Percentiles rank a stretch among this genome's conserved stretches.
Evolutionary conservation across 2,329 filamentous ascomycete species (phyloP).

Genomic region (Chalaropsis thielavioides): DNA sequence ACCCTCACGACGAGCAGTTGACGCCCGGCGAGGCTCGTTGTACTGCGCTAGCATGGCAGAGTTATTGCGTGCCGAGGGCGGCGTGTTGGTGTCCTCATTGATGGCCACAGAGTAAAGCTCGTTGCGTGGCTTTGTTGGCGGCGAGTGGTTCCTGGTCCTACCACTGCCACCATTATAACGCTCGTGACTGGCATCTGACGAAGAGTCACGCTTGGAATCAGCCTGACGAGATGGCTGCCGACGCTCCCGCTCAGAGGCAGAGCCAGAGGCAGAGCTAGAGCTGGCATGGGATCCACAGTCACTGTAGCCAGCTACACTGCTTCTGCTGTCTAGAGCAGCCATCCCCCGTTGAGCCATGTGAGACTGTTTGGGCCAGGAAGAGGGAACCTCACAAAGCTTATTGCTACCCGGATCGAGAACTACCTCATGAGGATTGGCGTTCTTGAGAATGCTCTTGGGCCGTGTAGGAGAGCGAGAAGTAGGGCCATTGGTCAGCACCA

Average conservation of each 20-base stretch:
- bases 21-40: slow-evolving; percentile 5
- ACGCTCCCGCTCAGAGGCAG: slow-evolving; percentile 5
- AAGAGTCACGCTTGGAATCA: slow-evolving; percentile 7
- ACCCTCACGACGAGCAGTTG: slow-evolving; percentile 20
- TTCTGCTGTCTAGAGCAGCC: slow-evolving; percentile 13
- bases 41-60: not conserved
- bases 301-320: slow-evolving; percentile 18
- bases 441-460: slow-evolving; percentile 48
- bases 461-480: slow-evolving; percentile 8
- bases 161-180: slow-evolving; percentile 22
- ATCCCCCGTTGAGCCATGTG: slow-evolving; percentile 10
- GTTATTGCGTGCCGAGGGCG: slow-evolving; percentile 13
- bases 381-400: slow-evolving; percentile 29
- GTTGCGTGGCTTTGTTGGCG: slow-evolving; percentile 8
- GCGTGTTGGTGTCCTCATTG: slow-evolving; percentile 7
- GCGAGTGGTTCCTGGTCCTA: not conserved
- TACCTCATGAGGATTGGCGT: slow-evolving; percentile 43
- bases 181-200: slow-evolving; percentile 21
- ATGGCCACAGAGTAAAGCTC: slow-evolving; percentile 20
- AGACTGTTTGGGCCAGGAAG: slow-evolving; percentile 23
- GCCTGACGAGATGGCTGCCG: slow-evolving; percentile 12
- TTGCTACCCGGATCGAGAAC: slow-evolving; percentile 34
- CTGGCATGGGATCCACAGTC: slow-evolving; percentile 18
- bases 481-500: not conserved
- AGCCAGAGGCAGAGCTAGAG: slow-evolving; percentile 1